Conservation (phyloP, 495 filamentous ascomycete species). For the Trichocladium antarcticum region DNA sequence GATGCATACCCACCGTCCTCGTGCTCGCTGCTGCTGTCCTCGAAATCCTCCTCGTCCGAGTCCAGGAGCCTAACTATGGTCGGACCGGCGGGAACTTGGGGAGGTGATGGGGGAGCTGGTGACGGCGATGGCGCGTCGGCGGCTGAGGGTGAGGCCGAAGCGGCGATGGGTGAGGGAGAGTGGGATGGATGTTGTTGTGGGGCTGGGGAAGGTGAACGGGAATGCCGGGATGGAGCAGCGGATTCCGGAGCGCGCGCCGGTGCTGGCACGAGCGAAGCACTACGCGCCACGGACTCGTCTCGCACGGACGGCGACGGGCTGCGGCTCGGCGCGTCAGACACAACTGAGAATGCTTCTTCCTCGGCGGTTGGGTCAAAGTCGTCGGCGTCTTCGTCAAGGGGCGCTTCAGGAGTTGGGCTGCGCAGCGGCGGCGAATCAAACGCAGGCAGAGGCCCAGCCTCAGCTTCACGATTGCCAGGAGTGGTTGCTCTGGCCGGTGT, state of each 20-base stretch:
- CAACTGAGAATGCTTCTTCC: constrained; percentile 14
- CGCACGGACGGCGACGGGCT: constrained; percentile 2
- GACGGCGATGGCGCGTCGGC: not conserved
- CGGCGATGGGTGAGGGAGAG: not conserved
- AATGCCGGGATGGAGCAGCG: not conserved
- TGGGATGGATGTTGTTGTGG: not conserved
- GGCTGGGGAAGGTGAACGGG: constrained; percentile 1
- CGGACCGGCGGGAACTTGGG: constrained; percentile 11
- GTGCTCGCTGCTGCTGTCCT: not conserved
- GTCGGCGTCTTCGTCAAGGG: constrained; percentile 17
- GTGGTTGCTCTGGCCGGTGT: constrained; percentile 12
- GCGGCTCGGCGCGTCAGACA: not conserved
- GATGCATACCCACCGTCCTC: not conserved
- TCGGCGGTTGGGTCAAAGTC: constrained; percentile 26
- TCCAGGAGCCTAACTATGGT: constrained; percentile 24
- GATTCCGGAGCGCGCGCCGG: not conserved
- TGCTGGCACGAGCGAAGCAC: not conserved
- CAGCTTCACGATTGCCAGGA: not conserved
- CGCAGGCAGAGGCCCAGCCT: no score
- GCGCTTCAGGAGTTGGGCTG: constrained; percentile 1
- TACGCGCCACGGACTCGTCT: not conserved
- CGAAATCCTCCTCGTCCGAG: constrained; percentile 12
- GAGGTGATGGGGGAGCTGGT: constrained; percentile 1
- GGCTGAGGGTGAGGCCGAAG: not conserved
- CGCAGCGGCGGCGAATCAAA: not conserved